Conservation (phyloP, 2,329 filamentous ascomycete genomes). For the Cladobotryum protrusum region DNA sequence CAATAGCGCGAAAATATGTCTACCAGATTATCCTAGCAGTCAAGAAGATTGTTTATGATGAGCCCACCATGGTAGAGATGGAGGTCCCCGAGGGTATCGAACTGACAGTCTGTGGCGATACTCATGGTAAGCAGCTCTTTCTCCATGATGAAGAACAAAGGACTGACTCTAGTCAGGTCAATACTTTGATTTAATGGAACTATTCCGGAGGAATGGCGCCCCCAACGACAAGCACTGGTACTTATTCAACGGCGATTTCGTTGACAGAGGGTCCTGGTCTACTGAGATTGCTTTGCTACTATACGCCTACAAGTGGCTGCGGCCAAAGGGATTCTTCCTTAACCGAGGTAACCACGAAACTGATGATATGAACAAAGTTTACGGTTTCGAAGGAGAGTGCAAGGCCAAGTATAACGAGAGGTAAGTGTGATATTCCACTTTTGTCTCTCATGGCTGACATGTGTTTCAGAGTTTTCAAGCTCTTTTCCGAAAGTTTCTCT, state of each 20-base stretch:
- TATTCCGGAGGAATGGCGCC: constrained; percentile 85
- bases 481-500: constrained; percentile 97
- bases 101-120: constrained; percentile 94
- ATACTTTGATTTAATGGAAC: constrained; percentile 94
- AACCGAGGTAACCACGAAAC: constrained; percentile 99
- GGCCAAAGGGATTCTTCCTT: constrained; percentile 81
- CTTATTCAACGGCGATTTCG: constrained; percentile 97
- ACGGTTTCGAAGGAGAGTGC: constrained; percentile 97
- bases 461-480: constrained; percentile 67
- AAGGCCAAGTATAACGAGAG: constrained; percentile 95
- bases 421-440: constrained; percentile 15
- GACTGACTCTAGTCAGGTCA: constrained; percentile 55
- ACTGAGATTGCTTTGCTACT: constrained; percentile 91
- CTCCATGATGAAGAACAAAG: neutral
- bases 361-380: constrained; percentile 98
- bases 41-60: constrained; percentile 82
- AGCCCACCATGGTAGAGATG: constrained; percentile 95
- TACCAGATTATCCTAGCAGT: constrained; percentile 92
- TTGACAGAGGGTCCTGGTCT: constrained; percentile 96
- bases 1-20: constrained; percentile 91
- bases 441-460: constrained; percentile 6
- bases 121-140: constrained; percentile 62
- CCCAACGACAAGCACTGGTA: constrained; percentile 86
- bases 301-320: constrained; percentile 95
- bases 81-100: constrained; percentile 69